Conservation (phyloP, 805 yeast species). For the Wickerhamomyces chambardii region DNA sequence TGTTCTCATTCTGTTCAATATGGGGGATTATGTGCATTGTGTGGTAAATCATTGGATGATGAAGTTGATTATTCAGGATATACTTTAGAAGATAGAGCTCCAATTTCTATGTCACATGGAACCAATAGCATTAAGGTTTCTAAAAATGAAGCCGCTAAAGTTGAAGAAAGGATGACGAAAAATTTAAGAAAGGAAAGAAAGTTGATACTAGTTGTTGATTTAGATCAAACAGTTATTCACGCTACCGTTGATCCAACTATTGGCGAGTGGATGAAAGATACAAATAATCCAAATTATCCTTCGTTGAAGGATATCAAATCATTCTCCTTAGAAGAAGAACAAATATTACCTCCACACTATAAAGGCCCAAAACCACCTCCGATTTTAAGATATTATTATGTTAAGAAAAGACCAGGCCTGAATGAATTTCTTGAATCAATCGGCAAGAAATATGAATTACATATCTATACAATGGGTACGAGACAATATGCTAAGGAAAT, state of each 20-base stretch:
- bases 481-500: slow-evolving; percentile 85
- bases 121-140: slow-evolving; percentile 79
- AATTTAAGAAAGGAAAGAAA: slow-evolving; percentile 54
- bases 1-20: slow-evolving; percentile 91
- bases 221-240: slow-evolving; percentile 96
- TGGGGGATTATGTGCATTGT: slow-evolving; percentile 90
- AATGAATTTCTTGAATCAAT: slow-evolving; percentile 60
- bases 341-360: slow-evolving; percentile 46
- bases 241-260: slow-evolving; percentile 98
- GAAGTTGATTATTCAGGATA: slow-evolving; percentile 69
- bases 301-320: slow-evolving; percentile 75
- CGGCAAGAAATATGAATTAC: slow-evolving; percentile 71
- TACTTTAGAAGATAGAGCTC: slow-evolving; percentile 55
- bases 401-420: slow-evolving; percentile 86
- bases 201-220: slow-evolving; percentile 86
- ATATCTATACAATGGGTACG: slow-evolving; percentile 97
- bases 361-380: slow-evolving; percentile 52
- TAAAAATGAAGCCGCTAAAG: slow-evolving; percentile 74
- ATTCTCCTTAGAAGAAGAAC: slow-evolving; percentile 73
- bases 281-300: slow-evolving; percentile 74
- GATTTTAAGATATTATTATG: slow-evolving; percentile 71
- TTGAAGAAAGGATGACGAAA: slow-evolving; percentile 60
- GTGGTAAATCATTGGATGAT: slow-evolving; percentile 70
- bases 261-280: slow-evolving; percentile 91
- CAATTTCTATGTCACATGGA: slow-evolving; percentile 85